phyloP scores from a whole-genome alignment of 1,139 yeast species.

The Magnusiomyces suaveolens region DNA sequence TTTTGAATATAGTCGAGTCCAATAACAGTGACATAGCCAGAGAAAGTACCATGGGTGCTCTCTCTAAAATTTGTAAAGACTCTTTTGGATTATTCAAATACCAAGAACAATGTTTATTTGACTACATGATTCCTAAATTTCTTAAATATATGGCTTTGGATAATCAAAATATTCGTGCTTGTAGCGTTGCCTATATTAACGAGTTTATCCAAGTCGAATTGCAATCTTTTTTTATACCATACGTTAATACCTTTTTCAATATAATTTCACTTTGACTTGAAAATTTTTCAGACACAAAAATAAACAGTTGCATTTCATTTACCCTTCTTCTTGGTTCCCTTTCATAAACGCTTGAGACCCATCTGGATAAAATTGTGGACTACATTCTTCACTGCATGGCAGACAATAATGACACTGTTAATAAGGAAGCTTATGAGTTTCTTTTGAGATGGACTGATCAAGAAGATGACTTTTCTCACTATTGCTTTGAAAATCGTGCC shows the following conservation, averaged over 20 bases:
- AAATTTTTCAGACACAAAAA: conserved; percentile 49
- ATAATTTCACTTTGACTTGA: conserved; percentile 48
- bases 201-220: conserved; percentile 63
- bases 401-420: conserved; percentile 59
- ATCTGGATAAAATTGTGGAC: conserved; percentile 71
- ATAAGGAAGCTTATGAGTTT: conserved; percentile 90
- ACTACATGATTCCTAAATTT: conserved; percentile 56
- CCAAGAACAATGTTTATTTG: conserved; percentile 57
- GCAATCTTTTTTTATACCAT: conserved; percentile 53
- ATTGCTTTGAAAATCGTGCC: conserved; percentile 49
- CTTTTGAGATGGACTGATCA: conserved; percentile 65
- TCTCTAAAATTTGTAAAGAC: conserved; percentile 85
- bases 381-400: conserved; percentile 76
- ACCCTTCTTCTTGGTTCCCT: conserved; percentile 59
- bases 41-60: conserved; percentile 74
- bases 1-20: conserved; percentile 48
- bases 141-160: conserved; percentile 38
- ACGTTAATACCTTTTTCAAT: conserved; percentile 55
- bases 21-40: conserved; percentile 35
- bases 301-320: conserved; percentile 72
- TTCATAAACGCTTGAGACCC: conserved; percentile 73
- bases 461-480: conserved; percentile 34
- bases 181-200: conserved; percentile 62
- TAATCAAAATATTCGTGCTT: conserved; percentile 49
- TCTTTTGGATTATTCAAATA: conserved; percentile 49